Conservation (phyloP, 257 asterid species). For the Sherardia arvensis region DNA sequence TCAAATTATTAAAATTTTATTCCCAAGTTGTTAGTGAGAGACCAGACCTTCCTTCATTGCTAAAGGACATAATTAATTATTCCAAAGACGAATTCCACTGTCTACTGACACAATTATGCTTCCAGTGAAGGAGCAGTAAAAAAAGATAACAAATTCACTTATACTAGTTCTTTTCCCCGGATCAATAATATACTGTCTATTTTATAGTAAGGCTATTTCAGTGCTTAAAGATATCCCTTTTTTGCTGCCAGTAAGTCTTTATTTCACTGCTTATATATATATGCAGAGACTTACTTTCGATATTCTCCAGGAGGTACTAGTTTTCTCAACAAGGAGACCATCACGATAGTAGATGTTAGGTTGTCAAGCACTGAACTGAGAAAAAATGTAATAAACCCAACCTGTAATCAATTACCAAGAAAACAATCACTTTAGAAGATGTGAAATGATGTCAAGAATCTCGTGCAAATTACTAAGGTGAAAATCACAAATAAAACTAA, state of each 20-base stretch:
- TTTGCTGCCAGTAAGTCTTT: background rate
- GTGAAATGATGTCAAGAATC: background rate
- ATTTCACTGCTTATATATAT: background rate
- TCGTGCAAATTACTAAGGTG: background rate
- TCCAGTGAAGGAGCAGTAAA: background rate
- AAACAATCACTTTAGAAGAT: constrained; percentile 11
- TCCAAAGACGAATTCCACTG: background rate
- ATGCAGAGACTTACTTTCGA: constrained; percentile 62
- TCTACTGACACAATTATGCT: background rate
- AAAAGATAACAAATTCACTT: background rate
- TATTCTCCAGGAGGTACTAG: constrained; percentile 92
- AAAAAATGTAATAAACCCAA: constrained; percentile 85
- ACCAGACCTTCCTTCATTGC: background rate
- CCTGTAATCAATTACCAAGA: constrained; percentile 38
- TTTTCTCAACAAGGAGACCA: constrained; percentile 93
- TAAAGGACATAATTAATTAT: background rate
- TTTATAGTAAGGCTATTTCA: background rate
- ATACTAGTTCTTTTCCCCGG: background rate
- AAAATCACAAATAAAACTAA: constrained; percentile 27
- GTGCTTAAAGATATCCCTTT: background rate
- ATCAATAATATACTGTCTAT: background rate
- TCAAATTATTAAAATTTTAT: constrained; percentile 13
- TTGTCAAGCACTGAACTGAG: constrained; percentile 93
- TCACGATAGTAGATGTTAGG: constrained; percentile 95
- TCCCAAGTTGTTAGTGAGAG: background rate